A percentile compares a stretch with the other conserved stretches of the same genome.
These are phyloP conservation scores for Amauroascus verrucosus DNA, from an alignment of 2,329 filamentous ascomycete genomes.

Conservation along the genomic window DNA sequence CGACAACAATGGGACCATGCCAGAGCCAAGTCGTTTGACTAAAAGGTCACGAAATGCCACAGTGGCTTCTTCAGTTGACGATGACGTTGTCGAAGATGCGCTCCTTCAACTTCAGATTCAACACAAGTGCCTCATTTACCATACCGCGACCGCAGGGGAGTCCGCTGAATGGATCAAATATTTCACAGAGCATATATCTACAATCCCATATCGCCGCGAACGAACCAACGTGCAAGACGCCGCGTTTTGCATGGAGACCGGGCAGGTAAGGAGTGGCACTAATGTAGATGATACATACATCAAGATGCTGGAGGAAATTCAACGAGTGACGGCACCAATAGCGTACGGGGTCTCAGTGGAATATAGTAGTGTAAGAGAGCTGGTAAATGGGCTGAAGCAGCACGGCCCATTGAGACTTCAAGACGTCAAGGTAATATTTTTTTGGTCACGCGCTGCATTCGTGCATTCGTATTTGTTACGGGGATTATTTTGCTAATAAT, in stretches of 20 bases:
- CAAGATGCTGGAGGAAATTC: conserved; percentile 66
- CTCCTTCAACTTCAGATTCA: conserved; percentile 59
- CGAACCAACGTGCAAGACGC: conserved; percentile 40
- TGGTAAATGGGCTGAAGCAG: conserved; percentile 50
- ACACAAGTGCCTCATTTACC: conserved; percentile 58
- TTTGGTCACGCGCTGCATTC: neutral
- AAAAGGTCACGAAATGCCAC: conserved; percentile 35
- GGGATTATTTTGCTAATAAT: neutral
- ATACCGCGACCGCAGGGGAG: conserved; percentile 51
- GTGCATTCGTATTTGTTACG: neutral
- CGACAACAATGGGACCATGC: conserved; percentile 24
- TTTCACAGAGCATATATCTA: conserved; percentile 71
- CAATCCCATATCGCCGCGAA: conserved; percentile 55
- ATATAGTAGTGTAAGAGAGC: conserved; percentile 48
- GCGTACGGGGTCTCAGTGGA: conserved; percentile 57
- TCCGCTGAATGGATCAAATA: conserved; percentile 62
- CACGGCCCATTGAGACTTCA: conserved; percentile 54
- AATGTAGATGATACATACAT: conserved; percentile 57
- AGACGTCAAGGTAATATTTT: conserved; percentile 39
- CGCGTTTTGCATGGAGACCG: conserved; percentile 68
- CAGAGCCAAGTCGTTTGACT: conserved; percentile 18
- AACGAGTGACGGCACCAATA: conserved; percentile 59
- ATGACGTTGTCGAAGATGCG: conserved; percentile 60
- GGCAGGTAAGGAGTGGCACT: conserved; percentile 63
- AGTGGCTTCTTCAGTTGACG: conserved; percentile 46